A percentile compares a stretch with the other conserved stretches of the same genome.
These are phyloP conservation scores for Ustilago trichophora DNA, from an alignment of 1,284 basidiomycete genomes.

Conservation along the genomic window DNA sequence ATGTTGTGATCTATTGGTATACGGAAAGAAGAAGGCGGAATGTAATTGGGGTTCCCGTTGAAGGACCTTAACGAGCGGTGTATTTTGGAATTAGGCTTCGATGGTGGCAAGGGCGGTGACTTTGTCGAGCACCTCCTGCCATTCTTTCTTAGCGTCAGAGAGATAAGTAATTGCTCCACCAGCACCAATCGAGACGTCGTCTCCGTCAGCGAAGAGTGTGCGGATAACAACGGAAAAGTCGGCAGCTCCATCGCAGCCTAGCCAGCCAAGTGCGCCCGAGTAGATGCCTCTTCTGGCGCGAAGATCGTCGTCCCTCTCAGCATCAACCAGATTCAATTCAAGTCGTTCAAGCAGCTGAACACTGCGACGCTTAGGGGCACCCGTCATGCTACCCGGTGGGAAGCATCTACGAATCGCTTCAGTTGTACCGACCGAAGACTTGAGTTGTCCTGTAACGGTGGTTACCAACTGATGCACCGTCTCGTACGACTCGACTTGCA, in stretches of 20 bases:
- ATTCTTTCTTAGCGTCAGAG: conserved; percentile 84
- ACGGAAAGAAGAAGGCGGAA: too few species aligned
- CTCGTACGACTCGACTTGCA: conserved; percentile 88
- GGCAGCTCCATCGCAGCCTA: conserved; percentile 85
- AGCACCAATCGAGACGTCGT: conserved; percentile 75
- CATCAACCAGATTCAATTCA: conserved; percentile 69
- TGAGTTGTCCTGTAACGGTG: conserved; percentile 75
- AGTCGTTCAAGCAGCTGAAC: conserved; percentile 87
- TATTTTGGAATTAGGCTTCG: conserved; percentile 23
- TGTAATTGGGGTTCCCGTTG: too few species aligned
- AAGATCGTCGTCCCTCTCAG: conserved; percentile 24
- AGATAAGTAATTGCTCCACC: conserved; percentile 96
- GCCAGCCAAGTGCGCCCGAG: conserved; percentile 85
- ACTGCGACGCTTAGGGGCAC: conserved; percentile 92
- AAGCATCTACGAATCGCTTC: conserved; percentile 78
- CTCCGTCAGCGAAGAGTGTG: conserved; percentile 83
- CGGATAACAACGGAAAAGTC: conserved; percentile 97
- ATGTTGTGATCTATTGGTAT: too few species aligned
- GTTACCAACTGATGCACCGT: conserved; percentile 97
- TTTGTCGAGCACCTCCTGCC: conserved; percentile 92
- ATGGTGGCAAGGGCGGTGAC: conserved; percentile 57
- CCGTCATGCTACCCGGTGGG: conserved; percentile 88
- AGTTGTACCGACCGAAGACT: conserved; percentile 71
- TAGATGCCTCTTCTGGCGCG: conserved; percentile 75
- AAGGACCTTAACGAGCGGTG: too few species aligned